Base-by-base conservation (phyloP, 225 moss, liverwort and hornwort genomes). In the Neckera pumila region DNA sequence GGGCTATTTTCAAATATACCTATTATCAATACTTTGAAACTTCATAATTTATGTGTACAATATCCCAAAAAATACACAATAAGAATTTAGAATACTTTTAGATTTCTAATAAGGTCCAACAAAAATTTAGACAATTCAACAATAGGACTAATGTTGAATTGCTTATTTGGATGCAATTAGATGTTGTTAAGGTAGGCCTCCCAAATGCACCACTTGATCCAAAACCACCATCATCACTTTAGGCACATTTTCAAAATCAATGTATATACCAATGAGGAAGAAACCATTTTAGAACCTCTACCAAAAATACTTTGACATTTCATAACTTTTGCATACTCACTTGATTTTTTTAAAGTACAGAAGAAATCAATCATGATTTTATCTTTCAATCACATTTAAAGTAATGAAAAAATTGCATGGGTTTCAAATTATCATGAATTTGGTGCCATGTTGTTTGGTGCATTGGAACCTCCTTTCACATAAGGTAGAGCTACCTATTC, bases 1-100 rank as follows among this genome's bases (percentile, higher is more conserved):
- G 1, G 17, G 3, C 17, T 2, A 27, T 17, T 72, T 27, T 16
- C 0, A 27, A 3, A 2, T 43, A 3, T 28, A 72, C 3, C 6
- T 10, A 43, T 17, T 9, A 43, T 72, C 9, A 71, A 42, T 5
- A 38, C 25, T 71, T 71, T 42, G 2, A 71, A 71, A 26, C 7
- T 43, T 26, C 2, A 17, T 73, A 45, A 10, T 45, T 45, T 73
- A 28, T 28, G 28, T 10, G 28, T 30, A 11, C 0, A 0, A 1
- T 17, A 6, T 45, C 3, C 2, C 10, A 43, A 17, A 13, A 42
- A 23, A 38, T 16, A 16, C 5, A 9, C 3, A 71, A 16, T 27
- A 42, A 27, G 3, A 42, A 26, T 42, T 3, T 16, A 71, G 1
- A 16, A 28, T 30, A 73, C 0, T 30, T 11, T 73, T 43, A 0